Evolutionary conservation across 2,329 filamentous ascomycete species (phyloP).

Genomic region (Scedosporium dehoogii): DNA sequence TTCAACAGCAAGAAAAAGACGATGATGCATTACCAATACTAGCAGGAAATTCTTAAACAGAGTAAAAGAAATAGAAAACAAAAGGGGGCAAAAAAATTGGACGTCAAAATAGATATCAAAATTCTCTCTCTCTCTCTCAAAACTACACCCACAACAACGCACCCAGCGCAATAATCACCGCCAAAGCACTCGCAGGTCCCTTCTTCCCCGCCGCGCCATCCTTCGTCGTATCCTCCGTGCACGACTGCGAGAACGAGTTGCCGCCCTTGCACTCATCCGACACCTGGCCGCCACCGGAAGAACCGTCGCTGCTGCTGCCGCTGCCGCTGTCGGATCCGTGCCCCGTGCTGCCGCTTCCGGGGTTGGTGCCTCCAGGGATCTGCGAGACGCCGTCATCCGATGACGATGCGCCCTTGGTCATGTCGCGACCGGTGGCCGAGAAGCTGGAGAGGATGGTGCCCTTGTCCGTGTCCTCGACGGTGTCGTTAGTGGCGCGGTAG

Average conservation of each 20-base stretch:
- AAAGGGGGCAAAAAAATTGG: neutral
- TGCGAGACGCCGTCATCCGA: slow-evolving; percentile 13
- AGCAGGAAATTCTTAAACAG: neutral
- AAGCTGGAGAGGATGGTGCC: slow-evolving; percentile 69
- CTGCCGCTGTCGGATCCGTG: neutral
- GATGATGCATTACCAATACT: no score
- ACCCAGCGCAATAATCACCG: slow-evolving; percentile 2
- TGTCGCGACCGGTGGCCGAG: slow-evolving; percentile 70
- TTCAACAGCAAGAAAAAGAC: no score
- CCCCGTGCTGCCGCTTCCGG: neutral
- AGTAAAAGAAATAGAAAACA: neutral
- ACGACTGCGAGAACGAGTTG: slow-evolving; percentile 11
- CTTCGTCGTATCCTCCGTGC: slow-evolving; percentile 1
- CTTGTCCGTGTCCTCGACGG: slow-evolving; percentile 66
- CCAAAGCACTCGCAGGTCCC: slow-evolving; percentile 1
- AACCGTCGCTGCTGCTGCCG: slow-evolving; percentile 6
- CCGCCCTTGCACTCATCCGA: neutral
- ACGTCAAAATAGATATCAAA: neutral
- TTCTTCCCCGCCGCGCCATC: neutral
- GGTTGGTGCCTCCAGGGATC: slow-evolving; percentile 11
- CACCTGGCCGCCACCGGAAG: neutral
- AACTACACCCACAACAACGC: slow-evolving; percentile 1
- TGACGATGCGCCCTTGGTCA: slow-evolving; percentile 32
- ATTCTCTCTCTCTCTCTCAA: neutral
- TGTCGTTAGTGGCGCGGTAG: slow-evolving; percentile 58